A percentile compares a stretch with the other conserved stretches of the same genome.
These are phyloP conservation scores for Neonectria faginata DNA, from an alignment of 2,329 filamentous ascomycete species.

Conservation along the genomic window DNA sequence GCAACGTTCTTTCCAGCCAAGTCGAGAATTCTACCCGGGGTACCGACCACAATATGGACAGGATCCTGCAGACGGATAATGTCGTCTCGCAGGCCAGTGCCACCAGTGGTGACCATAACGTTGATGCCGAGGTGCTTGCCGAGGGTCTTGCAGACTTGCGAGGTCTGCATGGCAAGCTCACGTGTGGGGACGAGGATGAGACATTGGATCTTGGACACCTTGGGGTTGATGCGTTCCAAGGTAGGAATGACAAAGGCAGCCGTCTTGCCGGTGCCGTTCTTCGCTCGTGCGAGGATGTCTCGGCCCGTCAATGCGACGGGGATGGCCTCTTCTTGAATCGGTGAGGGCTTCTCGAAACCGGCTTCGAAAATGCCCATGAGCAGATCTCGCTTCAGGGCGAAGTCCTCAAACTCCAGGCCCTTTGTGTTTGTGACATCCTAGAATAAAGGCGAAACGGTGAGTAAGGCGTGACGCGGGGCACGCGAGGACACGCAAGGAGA, in stretches of 20 bases:
- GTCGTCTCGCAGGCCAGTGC: slow-evolving; percentile 93
- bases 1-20: slow-evolving; percentile 96
- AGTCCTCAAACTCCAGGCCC: slow-evolving; percentile 97
- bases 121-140: slow-evolving; percentile 98
- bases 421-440: slow-evolving; percentile 99
- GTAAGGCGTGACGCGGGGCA: slow-evolving; percentile 16
- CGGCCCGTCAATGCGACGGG: slow-evolving; percentile 94
- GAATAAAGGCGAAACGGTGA: slow-evolving; percentile 34
- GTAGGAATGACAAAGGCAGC: slow-evolving; percentile 97
- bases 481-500: slow-evolving; percentile 19
- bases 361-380: slow-evolving; percentile 99
- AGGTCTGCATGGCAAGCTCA: slow-evolving; percentile 97
- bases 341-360: slow-evolving; percentile 97
- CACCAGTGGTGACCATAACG: slow-evolving; percentile 99
- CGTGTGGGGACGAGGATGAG: slow-evolving; percentile 96
- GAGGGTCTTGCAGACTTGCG: slow-evolving; percentile 98
- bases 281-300: slow-evolving; percentile 95
- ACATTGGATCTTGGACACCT: slow-evolving; percentile 95
- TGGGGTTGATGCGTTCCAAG: slow-evolving; percentile 95
- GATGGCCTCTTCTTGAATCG: slow-evolving; percentile 99
- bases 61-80: slow-evolving; percentile 94
- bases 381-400: slow-evolving; percentile 92
- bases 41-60: slow-evolving; percentile 97
- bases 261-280: slow-evolving; percentile 99
- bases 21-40: slow-evolving; percentile 95